These are phyloP conservation scores for Aureobasidium uvarum DNA, from an alignment of 2,329 filamentous ascomycete species.

Conservation along the genomic window DNA sequence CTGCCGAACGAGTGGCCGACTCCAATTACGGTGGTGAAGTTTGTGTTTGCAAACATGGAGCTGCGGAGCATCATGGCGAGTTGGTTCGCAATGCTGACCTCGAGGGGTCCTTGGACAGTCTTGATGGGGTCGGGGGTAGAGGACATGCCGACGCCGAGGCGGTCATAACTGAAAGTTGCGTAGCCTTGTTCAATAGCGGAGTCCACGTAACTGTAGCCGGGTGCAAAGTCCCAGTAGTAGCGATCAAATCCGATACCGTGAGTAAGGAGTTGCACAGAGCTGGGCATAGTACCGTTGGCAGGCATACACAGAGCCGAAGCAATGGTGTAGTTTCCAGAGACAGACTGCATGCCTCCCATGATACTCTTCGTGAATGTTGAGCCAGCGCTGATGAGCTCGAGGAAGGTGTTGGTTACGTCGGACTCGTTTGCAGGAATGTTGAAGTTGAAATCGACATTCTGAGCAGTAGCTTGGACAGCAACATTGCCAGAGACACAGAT, in stretches of 20 bases:
- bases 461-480: slow-evolving; percentile 32
- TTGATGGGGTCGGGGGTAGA: slow-evolving; percentile 43
- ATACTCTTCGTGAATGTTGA: slow-evolving; percentile 29
- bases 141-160: slow-evolving; percentile 43
- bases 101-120: slow-evolving; percentile 41
- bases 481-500: slow-evolving; percentile 35
- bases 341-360: slow-evolving; percentile 25
- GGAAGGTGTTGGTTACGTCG: slow-evolving; percentile 34
- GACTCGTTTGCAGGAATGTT: slow-evolving; percentile 34
- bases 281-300: slow-evolving; percentile 27
- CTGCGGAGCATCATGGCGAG: slow-evolving; percentile 37
- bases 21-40: slow-evolving; percentile 41
- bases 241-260: slow-evolving; percentile 45
- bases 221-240: slow-evolving; percentile 41
- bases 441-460: slow-evolving; percentile 35
- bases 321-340: slow-evolving; percentile 30
- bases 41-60: slow-evolving; percentile 34
- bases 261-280: slow-evolving; percentile 42
- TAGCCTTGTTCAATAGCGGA: slow-evolving; percentile 42
- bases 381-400: slow-evolving; percentile 28
- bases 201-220: slow-evolving; percentile 44
- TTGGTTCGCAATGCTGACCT: slow-evolving; percentile 41
- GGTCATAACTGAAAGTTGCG: slow-evolving; percentile 46
- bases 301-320: slow-evolving; percentile 34
- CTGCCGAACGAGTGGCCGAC: slow-evolving; percentile 41